Evolutionary conservation across 2,329 filamentous ascomycete genomes (phyloP), one percentile per base, ranked within the genome.

Genomic region (Grosmannia clavigera): DNA sequence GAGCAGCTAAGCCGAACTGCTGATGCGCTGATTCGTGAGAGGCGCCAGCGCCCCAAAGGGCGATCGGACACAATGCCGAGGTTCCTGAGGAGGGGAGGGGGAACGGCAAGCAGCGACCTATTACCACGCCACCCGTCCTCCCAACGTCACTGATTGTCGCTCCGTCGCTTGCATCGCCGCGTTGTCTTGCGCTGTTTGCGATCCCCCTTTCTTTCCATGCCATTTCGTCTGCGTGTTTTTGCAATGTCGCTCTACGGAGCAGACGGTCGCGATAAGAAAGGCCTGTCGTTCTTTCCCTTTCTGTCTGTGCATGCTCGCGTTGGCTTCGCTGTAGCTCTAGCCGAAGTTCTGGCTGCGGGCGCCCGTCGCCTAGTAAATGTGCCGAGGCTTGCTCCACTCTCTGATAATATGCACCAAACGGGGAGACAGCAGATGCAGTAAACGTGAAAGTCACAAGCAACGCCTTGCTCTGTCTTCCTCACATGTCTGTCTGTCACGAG

Each of bases 1-100:
- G 61, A 60, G 64, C 65, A 60, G 64, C 65, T 67, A 67, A 66
- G 62, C 62, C 61, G 69, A 73, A 74, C 70, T 74, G 68, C 70
- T 73, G 69, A 70, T 67, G 65, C 69, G 70, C 73, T 75, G 73
- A 75, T 75, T 75, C 73, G 71, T 68, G 70, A 70, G 54, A 22
- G 29, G 16, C 43, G 19, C 19, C 43, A 46, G 43, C 40, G 5
- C 40, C 14, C 12, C 19, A 16, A 56, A 19, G n/a, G 50, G 46
- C 35, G 31, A 51, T 53, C 55, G 33, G 31, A 56, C 27, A 11
- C 38, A 52, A n/a, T 63, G 72, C 72, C 73, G 73, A 74, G 73
- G 72, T 74, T 70, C 43, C 19, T 46, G 7, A 1, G 43, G 19
- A 46, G 40, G 40, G 40, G 40, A 14, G 16, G 43, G 43, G 43